Conservation (phyloP, 2,329 filamentous ascomycete species). For the Rhinocladiella similis region DNA sequence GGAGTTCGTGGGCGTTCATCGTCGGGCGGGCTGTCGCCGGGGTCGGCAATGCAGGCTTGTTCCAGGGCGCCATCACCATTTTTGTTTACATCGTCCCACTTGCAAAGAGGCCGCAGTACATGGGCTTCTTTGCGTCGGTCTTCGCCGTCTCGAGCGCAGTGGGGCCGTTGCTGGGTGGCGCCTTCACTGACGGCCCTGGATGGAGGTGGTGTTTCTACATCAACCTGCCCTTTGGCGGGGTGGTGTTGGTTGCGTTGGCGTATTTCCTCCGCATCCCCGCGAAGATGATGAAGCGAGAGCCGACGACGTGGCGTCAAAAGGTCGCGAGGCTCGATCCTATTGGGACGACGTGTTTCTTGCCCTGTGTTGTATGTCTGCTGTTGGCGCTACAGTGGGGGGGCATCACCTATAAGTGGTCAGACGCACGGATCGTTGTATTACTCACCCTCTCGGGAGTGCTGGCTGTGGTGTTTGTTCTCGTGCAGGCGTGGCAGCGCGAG, state of each 20-base stretch:
- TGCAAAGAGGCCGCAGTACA: constrained; percentile 39
- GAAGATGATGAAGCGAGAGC: constrained; percentile 15
- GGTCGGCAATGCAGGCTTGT: constrained; percentile 39
- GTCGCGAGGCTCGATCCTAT: constrained; percentile 53
- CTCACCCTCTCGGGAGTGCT: constrained; percentile 15
- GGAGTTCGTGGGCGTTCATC: constrained; percentile 40
- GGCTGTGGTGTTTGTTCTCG: constrained; percentile 7
- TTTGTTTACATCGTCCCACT: constrained; percentile 41
- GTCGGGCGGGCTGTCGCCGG: constrained; percentile 43
- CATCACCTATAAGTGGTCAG: constrained; percentile 29
- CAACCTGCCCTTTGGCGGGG: constrained; percentile 34
- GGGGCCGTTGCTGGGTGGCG: constrained; percentile 47
- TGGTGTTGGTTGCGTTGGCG: constrained; percentile 24
- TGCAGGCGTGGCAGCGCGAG: constrained; percentile 22
- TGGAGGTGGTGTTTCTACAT: constrained; percentile 46
- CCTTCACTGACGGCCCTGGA: constrained; percentile 37
- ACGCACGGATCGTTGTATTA: constrained; percentile 20
- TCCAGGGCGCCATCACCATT: constrained; percentile 40
- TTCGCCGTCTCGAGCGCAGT: constrained; percentile 41
- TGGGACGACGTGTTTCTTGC: constrained; percentile 62
- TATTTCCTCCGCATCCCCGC: constrained; percentile 16
- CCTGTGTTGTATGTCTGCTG: constrained; percentile 59
- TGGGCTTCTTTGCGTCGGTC: constrained; percentile 37
- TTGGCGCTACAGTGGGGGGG: constrained; percentile 60
- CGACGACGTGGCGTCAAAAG: neutral